Conservation (phyloP, 2,329 filamentous ascomycete genomes). For the Pezicula radicicola region DNA sequence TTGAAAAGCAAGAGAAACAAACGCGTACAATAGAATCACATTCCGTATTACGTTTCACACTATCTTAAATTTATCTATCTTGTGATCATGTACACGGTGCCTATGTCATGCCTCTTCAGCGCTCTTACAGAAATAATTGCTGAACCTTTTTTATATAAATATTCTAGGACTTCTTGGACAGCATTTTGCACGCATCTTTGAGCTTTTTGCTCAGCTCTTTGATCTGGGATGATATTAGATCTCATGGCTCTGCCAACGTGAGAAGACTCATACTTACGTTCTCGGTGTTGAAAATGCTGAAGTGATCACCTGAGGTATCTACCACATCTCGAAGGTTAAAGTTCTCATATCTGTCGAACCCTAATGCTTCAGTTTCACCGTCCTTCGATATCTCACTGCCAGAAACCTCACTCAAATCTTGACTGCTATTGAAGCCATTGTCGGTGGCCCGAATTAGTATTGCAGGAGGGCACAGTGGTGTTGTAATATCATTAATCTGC, state of each 20-base stretch:
- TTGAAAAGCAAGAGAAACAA: neutral
- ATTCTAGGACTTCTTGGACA: neutral
- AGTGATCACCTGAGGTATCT: neutral
- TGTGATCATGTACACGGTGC: neutral
- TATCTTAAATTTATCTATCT: neutral
- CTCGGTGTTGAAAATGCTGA: neutral
- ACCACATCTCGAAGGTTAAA: neutral
- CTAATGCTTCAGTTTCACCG: neutral
- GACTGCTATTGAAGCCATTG: neutral
- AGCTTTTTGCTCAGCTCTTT: neutral
- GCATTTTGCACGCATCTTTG: neutral
- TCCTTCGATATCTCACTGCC: neutral
- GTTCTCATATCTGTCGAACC: conserved; percentile 1
- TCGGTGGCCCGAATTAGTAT: neutral
- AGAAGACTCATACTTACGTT: neutral
- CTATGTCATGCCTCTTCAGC: neutral
- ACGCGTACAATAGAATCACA: neutral
- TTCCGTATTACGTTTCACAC: neutral
- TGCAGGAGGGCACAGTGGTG: neutral
- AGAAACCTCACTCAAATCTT: neutral
- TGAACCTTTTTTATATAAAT: neutral
- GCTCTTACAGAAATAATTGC: too few species aligned
- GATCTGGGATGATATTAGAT: neutral
- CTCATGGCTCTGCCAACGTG: neutral
- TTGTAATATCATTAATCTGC: neutral